Evolutionary conservation across 1,284 basidiomycete genomes (phyloP).

Genomic region (Sanghuangporus baumii): DNA sequence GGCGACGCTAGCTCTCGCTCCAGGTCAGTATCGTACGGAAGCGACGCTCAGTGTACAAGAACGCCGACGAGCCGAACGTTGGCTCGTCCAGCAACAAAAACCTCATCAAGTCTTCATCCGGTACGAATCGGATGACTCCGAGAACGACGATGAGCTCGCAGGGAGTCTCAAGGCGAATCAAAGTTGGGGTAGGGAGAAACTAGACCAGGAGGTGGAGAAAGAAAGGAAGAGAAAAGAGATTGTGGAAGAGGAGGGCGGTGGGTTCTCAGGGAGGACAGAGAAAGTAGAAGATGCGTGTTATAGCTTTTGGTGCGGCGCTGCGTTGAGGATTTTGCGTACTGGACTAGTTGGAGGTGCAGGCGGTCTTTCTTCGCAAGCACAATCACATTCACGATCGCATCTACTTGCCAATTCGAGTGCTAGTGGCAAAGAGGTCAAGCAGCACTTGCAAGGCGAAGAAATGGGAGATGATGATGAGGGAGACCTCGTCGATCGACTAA

Average conservation of each 20-base stretch:
- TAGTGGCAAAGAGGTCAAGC: not conserved
- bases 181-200: not conserved
- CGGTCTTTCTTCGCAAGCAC: not conserved
- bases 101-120: slow-evolving; percentile 20
- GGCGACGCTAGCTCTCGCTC: slow-evolving; percentile 64
- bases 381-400: not conserved
- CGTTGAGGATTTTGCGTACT: slow-evolving; percentile 43
- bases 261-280: slow-evolving; percentile 81
- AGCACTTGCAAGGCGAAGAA: not conserved
- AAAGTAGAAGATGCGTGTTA: slow-evolving; percentile 91
- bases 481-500: slow-evolving; percentile 47
- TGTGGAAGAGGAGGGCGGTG: slow-evolving; percentile 38
- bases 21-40: slow-evolving; percentile 21
- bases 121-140: not conserved
- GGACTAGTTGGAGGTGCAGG: slow-evolving; percentile 15
- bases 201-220: not conserved
- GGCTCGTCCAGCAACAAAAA: slow-evolving; percentile 72
- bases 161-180: not conserved
- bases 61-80: slow-evolving; percentile 55
- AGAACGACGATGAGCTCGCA: not conserved
- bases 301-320: slow-evolving; percentile 89
- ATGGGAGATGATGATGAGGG: not conserved
- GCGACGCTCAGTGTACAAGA: slow-evolving; percentile 38
- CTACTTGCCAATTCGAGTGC: not conserved
- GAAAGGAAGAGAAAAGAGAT: not conserved